Base-by-base conservation (phyloP, 108 stramenopile genomes). In the Cyclotella sp. region DNA sequence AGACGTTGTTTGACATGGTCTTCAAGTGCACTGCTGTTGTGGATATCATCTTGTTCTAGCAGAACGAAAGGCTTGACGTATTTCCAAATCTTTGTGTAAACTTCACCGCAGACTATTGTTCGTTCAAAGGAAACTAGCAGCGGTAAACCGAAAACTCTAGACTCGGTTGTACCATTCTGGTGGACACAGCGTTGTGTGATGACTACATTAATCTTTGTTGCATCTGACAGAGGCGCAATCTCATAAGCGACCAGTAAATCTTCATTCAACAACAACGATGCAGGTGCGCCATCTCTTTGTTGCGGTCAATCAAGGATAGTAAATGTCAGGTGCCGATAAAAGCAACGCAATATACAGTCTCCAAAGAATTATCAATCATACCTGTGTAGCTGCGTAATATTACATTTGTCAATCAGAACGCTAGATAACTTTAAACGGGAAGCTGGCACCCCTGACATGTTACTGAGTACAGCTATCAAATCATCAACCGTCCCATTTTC, bases 131-230 rank as follows among this genome's bases (percentile, higher is more conserved):
- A 90, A 28, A 80, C 76, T 43, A 91, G 65, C 13, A 94, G 59
- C 1, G 93, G 93, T 39, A 87, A 86, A 9, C 93, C 93, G 68
- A 93, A 65, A 18, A 52, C 51, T 22, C 44, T 28, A 27, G 43
- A 45, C 3, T 86, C 58, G 9, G 18, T 34, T 40, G 28, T 43
- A 13, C 62, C 77, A 46, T 58, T 46, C 13, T 27, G 53, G 49
- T 72, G 75, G 19, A 77, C 30, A 0, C 85, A 34, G 34, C 54
- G n/a, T 43, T 72, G 71, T 43, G 40, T 49, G 43, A 61, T 28
- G 18, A 72, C 71, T 29, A 28, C 60, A 72, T 60, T 58, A 24
- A 72, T 21, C 27, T 72, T 58, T 28, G 59, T 47, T 16, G 59
- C 16, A 27, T 72, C 71, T 29, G 44, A 15, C 13, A 47, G 12